phyloP scores from a whole-genome alignment of 2,329 filamentous ascomycete genomes.

The Xylariales sp. region DNA sequence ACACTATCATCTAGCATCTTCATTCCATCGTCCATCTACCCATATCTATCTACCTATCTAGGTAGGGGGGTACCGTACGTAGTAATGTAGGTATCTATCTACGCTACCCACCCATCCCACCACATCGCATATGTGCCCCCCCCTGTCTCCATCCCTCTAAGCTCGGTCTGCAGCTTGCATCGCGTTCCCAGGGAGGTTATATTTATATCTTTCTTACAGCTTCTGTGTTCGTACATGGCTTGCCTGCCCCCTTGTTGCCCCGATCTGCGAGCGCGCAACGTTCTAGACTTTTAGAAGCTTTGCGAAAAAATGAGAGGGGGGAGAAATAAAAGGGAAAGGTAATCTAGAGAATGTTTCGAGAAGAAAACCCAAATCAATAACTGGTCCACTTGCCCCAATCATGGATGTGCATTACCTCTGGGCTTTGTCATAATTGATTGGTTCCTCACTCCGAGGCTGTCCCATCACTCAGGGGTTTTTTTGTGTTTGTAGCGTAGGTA shows the following conservation, averaged over 20 bases:
- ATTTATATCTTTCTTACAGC: constrained; percentile 8
- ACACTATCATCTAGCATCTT: neutral
- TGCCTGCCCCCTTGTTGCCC: neutral
- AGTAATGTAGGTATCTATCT: too few relatives aligned
- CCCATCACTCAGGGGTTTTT: constrained; percentile 22
- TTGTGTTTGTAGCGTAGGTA: too few relatives aligned
- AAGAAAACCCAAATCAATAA: constrained; percentile 25
- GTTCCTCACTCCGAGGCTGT: neutral
- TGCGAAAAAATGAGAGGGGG: neutral
- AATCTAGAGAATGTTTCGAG: constrained; percentile 32
- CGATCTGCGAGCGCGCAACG: neutral
- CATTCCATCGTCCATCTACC: constrained; percentile 4
- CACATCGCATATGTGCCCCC: constrained; percentile 6
- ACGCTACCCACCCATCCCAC: neutral
- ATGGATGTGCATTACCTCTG: too few relatives aligned
- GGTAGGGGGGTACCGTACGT: too few relatives aligned
- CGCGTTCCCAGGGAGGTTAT: neutral
- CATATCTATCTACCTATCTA: too few relatives aligned
- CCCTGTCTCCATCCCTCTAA: constrained; percentile 13
- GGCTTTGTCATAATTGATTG: too few relatives aligned
- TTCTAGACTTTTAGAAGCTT: constrained; percentile 29
- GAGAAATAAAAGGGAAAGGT: neutral
- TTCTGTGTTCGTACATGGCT: neutral
- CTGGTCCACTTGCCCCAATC: too few relatives aligned
- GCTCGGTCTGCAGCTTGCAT: neutral